Evolutionary conservation across 2,329 filamentous ascomycete genomes (phyloP), one percentile per base, ranked within the genome.

Genomic region (Hymenoscyphus fraxineus): DNA sequence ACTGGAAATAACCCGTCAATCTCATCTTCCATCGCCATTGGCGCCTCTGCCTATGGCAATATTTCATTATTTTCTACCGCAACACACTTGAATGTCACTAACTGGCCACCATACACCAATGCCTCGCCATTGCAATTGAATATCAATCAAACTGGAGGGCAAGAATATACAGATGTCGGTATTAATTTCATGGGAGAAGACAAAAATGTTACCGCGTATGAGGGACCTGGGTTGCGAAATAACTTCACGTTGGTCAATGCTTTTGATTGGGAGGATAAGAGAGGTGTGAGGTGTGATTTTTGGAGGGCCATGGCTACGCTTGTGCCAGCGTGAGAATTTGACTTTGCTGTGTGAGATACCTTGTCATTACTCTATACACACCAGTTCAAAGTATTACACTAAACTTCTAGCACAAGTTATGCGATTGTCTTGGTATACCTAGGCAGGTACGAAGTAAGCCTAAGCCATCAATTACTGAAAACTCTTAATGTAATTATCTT

Each of bases 221-320:
- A 62, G 13, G 65, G 55, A 9, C 66, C 66, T 10, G 65, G 66
- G 3, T 57, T 68, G 38, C 32, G 16, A 22, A 64, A 63, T 19
- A 47, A 60, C 13, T 44, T 67, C 27, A 47, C 38, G 15, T 16
- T 66, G 27, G 61, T 63, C 15, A 56, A 67, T 64, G 65, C 66
- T 1, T 63, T 56, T 19, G 64, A 39, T 7, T 68, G 62, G 60
- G 65, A 67, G 32, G 63, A 61, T 22, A 39, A 56, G n/a, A 61
- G 66, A 40, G 66, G 66, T 9, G 40, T 22, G 6, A 67, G 66
- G 31, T 68, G 66, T 65, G 65, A 65, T n/a, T 68, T 61, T 32
- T 67, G 67, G 67, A 47, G 40, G 41, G 60, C 47, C 16, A 60
- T 67, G 38, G 61, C 58, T 15, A n/a, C 27, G 9, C n/a, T 58